Evolutionary conservation across 2,329 filamentous ascomycete genomes (phyloP).

Genomic region (Paecilomyces formosus): DNA sequence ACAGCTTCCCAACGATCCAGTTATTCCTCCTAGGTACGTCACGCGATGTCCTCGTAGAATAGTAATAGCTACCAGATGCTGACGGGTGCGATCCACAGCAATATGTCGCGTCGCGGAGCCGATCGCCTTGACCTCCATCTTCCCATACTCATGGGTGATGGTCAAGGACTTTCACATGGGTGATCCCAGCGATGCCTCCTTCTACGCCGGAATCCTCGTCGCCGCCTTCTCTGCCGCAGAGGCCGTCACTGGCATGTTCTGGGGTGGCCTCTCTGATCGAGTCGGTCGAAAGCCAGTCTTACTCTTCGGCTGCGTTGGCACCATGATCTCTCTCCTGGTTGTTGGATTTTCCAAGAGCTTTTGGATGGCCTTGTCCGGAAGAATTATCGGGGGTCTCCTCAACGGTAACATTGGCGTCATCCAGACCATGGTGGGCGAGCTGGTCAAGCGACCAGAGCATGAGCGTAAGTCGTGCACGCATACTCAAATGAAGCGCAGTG

Average conservation of each 20-base stretch:
- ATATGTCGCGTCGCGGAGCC: constrained; percentile 90
- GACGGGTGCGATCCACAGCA: constrained; percentile 44
- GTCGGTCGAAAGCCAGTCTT: constrained; percentile 81
- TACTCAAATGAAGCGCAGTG: not conserved
- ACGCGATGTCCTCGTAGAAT: not conserved
- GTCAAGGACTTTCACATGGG: constrained; percentile 10
- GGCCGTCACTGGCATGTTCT: constrained; percentile 77
- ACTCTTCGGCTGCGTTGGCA: constrained; percentile 71
- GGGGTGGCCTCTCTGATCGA: constrained; percentile 75
- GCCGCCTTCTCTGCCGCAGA: constrained; percentile 80
- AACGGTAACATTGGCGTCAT: constrained; percentile 91
- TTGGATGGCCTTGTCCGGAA: constrained; percentile 70
- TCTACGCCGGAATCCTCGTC: constrained; percentile 81
- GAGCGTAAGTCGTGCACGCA: constrained; percentile 56
- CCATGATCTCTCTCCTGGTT: constrained; percentile 72
- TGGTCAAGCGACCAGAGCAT: constrained; percentile 75
- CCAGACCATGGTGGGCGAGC: constrained; percentile 86
- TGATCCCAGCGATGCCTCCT: constrained; percentile 60
- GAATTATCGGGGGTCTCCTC: constrained; percentile 70
- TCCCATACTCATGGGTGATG: constrained; percentile 77
- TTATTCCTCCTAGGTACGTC: constrained; percentile 74
- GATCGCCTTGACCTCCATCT: constrained; percentile 87
- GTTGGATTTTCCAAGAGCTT: constrained; percentile 79
- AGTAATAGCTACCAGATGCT: not conserved
- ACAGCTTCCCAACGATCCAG: constrained; percentile 74